A percentile compares a stretch with the other conserved stretches of the same genome.
Conservation (phyloP, 345 rosid genomes). For the Bruguiera gymnorhiza region DNA sequence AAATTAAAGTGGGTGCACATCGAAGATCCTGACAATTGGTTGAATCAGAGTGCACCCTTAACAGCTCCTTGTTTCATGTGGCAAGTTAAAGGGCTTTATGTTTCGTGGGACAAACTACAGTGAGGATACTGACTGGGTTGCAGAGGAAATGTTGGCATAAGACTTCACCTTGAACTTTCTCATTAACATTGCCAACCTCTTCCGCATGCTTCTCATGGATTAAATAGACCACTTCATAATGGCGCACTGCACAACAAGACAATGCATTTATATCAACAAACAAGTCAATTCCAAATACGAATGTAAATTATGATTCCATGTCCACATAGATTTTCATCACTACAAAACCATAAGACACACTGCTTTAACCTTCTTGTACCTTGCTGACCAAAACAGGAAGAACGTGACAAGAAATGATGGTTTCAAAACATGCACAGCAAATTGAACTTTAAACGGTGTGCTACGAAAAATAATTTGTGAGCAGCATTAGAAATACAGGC, state of each 20-base stretch:
- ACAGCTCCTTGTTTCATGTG: not conserved
- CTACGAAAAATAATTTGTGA: too few relatives aligned
- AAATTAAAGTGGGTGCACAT: not conserved
- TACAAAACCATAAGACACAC: not conserved
- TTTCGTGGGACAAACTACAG: not conserved
- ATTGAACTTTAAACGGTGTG: not conserved
- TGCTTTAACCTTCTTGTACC: not conserved
- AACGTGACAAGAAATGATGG: not conserved
- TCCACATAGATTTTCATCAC: not conserved
- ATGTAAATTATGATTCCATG: not conserved
- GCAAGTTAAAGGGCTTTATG: not conserved
- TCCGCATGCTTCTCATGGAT: constrained; percentile 86
- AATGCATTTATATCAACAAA: not conserved
- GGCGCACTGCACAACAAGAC: constrained; percentile 58
- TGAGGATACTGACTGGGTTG: not conserved
- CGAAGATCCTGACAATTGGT: not conserved
- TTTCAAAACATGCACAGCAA: not conserved
- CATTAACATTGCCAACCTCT: constrained; percentile 63
- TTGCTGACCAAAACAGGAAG: not conserved
- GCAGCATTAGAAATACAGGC: too few relatives aligned
- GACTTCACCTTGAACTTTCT: constrained; percentile 78
- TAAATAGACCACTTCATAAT: constrained; percentile 89
- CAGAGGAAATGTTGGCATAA: not conserved
- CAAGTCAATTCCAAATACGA: not conserved
- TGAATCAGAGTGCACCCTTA: not conserved